A percentile compares a stretch with the other conserved stretches of the same genome.
Evolutionary conservation across 2,329 filamentous ascomycete species (phyloP).

Genomic region (Herpomyces periplanetae): DNA sequence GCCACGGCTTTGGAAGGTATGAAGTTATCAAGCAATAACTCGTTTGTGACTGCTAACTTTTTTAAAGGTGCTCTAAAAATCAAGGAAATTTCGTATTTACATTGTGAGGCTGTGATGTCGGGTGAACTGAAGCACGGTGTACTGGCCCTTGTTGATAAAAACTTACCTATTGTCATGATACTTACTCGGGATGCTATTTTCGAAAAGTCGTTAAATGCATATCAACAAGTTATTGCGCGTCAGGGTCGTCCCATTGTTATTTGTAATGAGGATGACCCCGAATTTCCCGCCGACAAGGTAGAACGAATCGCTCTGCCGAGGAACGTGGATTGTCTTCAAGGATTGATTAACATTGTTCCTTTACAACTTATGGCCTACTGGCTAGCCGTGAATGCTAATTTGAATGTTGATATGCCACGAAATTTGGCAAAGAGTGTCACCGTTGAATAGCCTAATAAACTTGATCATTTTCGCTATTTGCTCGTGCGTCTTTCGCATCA

Average conservation of each 20-base stretch:
- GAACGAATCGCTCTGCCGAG: conserved; percentile 91
- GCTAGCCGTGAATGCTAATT: conserved; percentile 73
- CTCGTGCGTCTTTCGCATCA: no score
- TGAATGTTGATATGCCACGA: conserved; percentile 93
- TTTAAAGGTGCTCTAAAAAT: conserved; percentile 50
- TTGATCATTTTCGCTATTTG: no score
- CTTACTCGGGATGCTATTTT: conserved; percentile 83
- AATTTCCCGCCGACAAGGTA: conserved; percentile 55
- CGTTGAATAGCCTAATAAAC: conserved; percentile 93
- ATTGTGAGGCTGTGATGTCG: conserved; percentile 98
- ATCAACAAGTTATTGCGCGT: conserved; percentile 94
- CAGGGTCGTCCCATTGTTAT: conserved; percentile 90
- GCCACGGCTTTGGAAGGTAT: conserved; percentile 66
- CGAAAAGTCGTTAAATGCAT: conserved; percentile 94
- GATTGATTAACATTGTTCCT: conserved; percentile 84
- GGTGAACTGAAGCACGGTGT: conserved; percentile 98
- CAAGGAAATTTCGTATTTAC: conserved; percentile 97
- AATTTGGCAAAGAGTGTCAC: conserved; percentile 97
- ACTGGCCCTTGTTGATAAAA: conserved; percentile 80
- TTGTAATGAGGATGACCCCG: conserved; percentile 58
- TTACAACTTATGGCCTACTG: conserved; percentile 96
- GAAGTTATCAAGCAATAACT: conserved; percentile 3
- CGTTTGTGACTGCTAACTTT: conserved; percentile 4
- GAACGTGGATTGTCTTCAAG: conserved; percentile 80
- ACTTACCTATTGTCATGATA: conserved; percentile 98